phyloP scores from a whole-genome alignment of 352 stramenopile genomes.

The Aphanomyces astaci region DNA sequence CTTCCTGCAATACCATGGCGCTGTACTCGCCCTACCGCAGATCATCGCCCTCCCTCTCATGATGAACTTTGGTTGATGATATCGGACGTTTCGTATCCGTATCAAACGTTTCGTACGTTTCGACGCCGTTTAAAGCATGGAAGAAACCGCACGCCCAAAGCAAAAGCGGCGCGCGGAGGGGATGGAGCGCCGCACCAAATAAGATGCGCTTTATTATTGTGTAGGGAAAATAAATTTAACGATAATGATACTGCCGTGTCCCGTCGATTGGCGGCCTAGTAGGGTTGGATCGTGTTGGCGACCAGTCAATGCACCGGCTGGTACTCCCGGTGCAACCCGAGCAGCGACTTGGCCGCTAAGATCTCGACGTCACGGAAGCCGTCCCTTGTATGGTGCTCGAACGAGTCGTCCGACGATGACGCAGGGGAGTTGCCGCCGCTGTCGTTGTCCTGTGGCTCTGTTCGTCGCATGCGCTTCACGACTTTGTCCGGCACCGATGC shows the following conservation, averaged over 20 bases:
- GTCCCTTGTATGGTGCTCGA: slow-evolving; percentile 26
- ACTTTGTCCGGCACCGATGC: slow-evolving; percentile 16
- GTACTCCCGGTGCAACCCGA: slow-evolving; percentile 62
- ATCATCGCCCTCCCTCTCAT: background rate
- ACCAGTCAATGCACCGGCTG: slow-evolving; percentile 57
- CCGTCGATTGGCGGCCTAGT: background rate
- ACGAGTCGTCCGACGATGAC: slow-evolving; percentile 28
- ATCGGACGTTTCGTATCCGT: slow-evolving; percentile 1
- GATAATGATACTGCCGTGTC: slow-evolving; percentile 4
- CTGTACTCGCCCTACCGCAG: background rate
- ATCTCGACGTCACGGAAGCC: slow-evolving; percentile 67
- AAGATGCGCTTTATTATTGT: slow-evolving; percentile 1
- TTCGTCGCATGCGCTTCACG: slow-evolving; percentile 19
- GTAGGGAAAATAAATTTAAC: background rate
- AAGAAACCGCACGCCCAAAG: no score
- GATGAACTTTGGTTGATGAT: background rate
- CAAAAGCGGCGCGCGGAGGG: background rate
- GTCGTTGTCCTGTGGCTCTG: background rate
- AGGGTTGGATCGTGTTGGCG: background rate
- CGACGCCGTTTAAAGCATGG: background rate
- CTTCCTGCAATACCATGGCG: background rate
- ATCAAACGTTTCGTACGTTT: slow-evolving; percentile 3
- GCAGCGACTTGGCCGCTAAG: slow-evolving; percentile 59
- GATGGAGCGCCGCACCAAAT: slow-evolving; percentile 1
- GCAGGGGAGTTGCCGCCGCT: slow-evolving; percentile 7